A percentile compares a stretch with the other conserved stretches of the same genome.
Evolutionary conservation across 352 stramenopile genomes (phyloP).

Genomic region (Aphanomyces stellatus): DNA sequence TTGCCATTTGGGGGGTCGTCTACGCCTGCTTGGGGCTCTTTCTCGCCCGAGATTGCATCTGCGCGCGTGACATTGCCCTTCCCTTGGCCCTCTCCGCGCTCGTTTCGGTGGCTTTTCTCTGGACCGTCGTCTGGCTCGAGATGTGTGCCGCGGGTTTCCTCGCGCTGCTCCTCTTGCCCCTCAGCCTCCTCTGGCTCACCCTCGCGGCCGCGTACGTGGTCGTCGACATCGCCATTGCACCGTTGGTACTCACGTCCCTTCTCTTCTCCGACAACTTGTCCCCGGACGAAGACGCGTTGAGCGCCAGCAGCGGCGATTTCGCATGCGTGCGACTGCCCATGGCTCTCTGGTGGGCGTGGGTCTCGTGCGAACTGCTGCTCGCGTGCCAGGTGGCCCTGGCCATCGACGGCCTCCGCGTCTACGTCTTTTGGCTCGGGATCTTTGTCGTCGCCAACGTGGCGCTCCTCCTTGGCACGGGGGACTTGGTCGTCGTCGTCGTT

Average conservation of each 20-base stretch:
- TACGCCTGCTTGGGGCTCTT: neutral
- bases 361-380: neutral
- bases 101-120: neutral
- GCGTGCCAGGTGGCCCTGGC: neutral
- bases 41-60: neutral
- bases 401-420: neutral
- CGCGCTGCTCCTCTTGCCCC: neutral
- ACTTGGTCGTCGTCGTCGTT: neutral
- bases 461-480: neutral
- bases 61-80: neutral
- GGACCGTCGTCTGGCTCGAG: neutral
- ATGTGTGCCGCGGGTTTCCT: neutral
- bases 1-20: neutral
- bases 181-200: neutral
- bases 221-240: neutral
- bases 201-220: neutral
- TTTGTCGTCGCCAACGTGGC: neutral
- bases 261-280: neutral
- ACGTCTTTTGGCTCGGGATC: neutral
- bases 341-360: neutral
- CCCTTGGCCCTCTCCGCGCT: neutral
- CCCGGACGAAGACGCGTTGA: neutral
- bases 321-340: neutral
- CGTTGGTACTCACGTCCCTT: neutral
- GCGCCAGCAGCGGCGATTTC: neutral